A percentile compares a stretch with the other conserved stretches of the same genome.
Evolutionary conservation across 805 yeast genomes (phyloP).

Genomic region (Candida silvatica): DNA sequence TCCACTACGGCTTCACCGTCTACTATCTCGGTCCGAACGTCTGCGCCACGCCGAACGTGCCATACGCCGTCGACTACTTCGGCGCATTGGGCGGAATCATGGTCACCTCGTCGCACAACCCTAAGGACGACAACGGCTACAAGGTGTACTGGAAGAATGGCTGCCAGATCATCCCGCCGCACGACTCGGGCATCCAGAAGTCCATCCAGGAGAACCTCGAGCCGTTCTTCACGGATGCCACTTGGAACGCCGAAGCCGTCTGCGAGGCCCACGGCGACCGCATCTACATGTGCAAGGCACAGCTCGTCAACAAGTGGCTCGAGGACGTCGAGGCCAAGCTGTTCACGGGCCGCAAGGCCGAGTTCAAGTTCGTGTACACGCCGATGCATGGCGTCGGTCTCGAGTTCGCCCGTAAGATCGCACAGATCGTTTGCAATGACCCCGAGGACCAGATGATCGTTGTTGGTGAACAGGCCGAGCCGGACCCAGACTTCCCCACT

Average conservation of each 20-base stretch:
- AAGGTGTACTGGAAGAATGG: slow-evolving; percentile 92
- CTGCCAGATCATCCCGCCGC: slow-evolving; percentile 93
- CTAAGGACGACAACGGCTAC: slow-evolving; percentile 83
- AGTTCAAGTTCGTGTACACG: slow-evolving; percentile 64
- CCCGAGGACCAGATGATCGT: slow-evolving; percentile 18
- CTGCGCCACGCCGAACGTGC: slow-evolving; percentile 88
- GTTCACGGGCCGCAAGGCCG: slow-evolving; percentile 16
- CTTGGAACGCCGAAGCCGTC: slow-evolving; percentile 25
- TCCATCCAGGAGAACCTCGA: slow-evolving; percentile 50
- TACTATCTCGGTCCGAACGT: slow-evolving; percentile 43
- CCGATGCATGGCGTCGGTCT: slow-evolving; percentile 96
- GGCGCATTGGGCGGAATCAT: slow-evolving; percentile 76
- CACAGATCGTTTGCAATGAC: slow-evolving; percentile 15
- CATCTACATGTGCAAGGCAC: slow-evolving; percentile 33
- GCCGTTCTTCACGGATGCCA: slow-evolving; percentile 45
- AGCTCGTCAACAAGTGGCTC: slow-evolving; percentile 34
- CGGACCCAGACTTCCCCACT: slow-evolving; percentile 83
- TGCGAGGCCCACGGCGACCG: slow-evolving; percentile 9
- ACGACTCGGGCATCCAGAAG: slow-evolving; percentile 64
- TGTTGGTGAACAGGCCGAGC: slow-evolving; percentile 59
- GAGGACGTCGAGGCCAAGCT: slow-evolving; percentile 24
- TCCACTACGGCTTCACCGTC: slow-evolving; percentile 61
- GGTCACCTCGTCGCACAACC: slow-evolving; percentile 89
- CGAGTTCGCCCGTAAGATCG: slow-evolving; percentile 41
- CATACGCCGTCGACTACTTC: slow-evolving; percentile 64